Percentiles rank a stretch among this genome's conserved stretches.
phyloP scores from a whole-genome alignment of 78 protist species.

The Pelomyxa schiedti region DNA sequence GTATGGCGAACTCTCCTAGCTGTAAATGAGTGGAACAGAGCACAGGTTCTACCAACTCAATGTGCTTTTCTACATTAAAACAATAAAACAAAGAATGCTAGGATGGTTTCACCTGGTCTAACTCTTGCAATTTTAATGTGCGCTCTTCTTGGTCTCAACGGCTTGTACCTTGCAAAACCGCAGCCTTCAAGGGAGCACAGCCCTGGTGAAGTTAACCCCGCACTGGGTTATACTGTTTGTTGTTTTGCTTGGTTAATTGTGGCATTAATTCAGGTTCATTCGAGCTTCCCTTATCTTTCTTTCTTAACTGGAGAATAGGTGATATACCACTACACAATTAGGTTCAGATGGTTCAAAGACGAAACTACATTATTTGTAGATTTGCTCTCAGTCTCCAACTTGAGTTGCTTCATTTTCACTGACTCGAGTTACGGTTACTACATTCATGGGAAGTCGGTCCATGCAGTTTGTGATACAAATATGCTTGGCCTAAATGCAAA shows the following conservation, averaged over 20 bases:
- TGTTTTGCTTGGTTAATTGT: neutral
- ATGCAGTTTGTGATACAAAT: slow-evolving; percentile 12
- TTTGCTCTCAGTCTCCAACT: slow-evolving; percentile 8
- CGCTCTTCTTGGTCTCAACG: neutral
- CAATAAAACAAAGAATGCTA: neutral
- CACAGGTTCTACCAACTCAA: no score
- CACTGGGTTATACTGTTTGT: neutral
- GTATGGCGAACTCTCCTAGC: slow-evolving; percentile 22
- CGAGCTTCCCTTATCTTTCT: neutral
- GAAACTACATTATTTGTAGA: neutral
- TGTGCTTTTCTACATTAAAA: no score
- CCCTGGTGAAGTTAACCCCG: neutral
- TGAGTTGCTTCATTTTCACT: neutral
- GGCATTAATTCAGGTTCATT: neutral
- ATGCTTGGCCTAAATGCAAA: slow-evolving; percentile 8
- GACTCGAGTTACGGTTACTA: slow-evolving; percentile 2
- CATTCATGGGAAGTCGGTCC: slow-evolving; percentile 20
- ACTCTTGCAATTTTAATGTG: neutral
- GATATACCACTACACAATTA: neutral
- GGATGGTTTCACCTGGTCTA: neutral
- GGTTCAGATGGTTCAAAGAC: neutral
- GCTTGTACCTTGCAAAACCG: neutral
- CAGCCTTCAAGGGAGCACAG: neutral
- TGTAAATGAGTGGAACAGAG: slow-evolving; percentile 13
- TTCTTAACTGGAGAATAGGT: neutral